Conservation (phyloP, 495 filamentous ascomycete species). For the Bombardia bombarda region DNA sequence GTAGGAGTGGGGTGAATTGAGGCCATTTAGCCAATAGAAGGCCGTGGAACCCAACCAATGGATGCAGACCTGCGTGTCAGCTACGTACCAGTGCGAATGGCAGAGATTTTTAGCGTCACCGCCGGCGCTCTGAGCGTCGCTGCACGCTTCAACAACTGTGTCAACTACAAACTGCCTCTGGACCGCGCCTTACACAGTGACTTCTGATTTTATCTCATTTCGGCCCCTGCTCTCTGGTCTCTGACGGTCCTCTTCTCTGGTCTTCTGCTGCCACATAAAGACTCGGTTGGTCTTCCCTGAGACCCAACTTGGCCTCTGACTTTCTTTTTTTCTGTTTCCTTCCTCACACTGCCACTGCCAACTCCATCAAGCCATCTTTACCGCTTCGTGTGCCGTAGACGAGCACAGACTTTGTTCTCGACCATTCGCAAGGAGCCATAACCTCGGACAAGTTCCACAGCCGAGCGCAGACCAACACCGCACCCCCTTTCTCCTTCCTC, state of each 20-base stretch:
- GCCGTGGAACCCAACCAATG: no score
- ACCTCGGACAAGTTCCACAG: constrained; percentile 5
- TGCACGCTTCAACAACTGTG: no score
- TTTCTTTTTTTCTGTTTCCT: neutral
- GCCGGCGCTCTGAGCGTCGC: no score
- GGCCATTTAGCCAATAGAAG: no score
- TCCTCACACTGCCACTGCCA: neutral
- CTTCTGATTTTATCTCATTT: no score
- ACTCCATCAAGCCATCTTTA: neutral
- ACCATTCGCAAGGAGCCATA: constrained; percentile 2
- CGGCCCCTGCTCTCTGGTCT: constrained; percentile 3
- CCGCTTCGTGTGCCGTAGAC: constrained; percentile 4
- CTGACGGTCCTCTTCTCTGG: neutral
- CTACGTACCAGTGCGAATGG: no score
- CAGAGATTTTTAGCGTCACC: no score
- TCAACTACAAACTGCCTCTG: no score
- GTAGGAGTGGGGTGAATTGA: no score
- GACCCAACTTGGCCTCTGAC: neutral
- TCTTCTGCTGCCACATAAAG: neutral
- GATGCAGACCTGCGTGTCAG: no score
- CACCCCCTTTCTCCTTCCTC: neutral
- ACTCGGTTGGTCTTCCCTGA: neutral
- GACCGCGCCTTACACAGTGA: no score
- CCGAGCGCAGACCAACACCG: constrained; percentile 1
- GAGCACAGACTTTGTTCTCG: neutral